Percentiles rank a stretch among this genome's conserved stretches.
phyloP scores from a whole-genome alignment of 495 filamentous ascomycete genomes.

The Saxispiralis lemnorum region DNA sequence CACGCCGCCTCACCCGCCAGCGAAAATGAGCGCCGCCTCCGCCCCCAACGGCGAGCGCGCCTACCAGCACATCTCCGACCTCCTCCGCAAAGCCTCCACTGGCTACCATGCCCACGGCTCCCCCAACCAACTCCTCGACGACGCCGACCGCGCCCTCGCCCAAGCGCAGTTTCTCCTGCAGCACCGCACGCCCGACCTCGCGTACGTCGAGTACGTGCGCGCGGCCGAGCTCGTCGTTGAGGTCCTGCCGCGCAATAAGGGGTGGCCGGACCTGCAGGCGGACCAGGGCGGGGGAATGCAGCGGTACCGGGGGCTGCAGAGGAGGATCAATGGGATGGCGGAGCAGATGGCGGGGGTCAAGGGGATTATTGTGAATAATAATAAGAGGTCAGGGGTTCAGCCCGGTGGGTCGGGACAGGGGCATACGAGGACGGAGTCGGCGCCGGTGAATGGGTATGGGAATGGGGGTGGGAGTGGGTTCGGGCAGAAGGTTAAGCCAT shows the following conservation, averaged over 20 bases:
- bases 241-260: conserved; percentile 53
- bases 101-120: conserved; percentile 5
- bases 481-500: conserved; percentile 26
- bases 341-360: conserved; percentile 42
- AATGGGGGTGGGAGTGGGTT: neutral
- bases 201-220: conserved; percentile 62
- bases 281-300: conserved; percentile 22
- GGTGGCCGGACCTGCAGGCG: conserved; percentile 36
- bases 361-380: conserved; percentile 50
- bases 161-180: conserved; percentile 11
- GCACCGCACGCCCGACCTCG: conserved; percentile 35
- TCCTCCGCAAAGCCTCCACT: conserved; percentile 1
- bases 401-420: conserved; percentile 12
- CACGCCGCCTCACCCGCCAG: neutral
- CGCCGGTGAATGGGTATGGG: neutral
- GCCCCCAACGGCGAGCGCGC: conserved; percentile 2
- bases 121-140: conserved; percentile 1
- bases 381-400: conserved; percentile 34
- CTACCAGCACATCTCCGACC: conserved; percentile 9
- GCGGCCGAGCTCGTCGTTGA: conserved; percentile 61
- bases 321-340: conserved; percentile 22
- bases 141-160: conserved; percentile 4
- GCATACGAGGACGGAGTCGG: conserved; percentile 2
- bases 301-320: conserved; percentile 4
- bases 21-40: conserved; percentile 13